Evolutionary conservation across 805 yeast species (phyloP).

Genomic region (Candida ovalis): DNA sequence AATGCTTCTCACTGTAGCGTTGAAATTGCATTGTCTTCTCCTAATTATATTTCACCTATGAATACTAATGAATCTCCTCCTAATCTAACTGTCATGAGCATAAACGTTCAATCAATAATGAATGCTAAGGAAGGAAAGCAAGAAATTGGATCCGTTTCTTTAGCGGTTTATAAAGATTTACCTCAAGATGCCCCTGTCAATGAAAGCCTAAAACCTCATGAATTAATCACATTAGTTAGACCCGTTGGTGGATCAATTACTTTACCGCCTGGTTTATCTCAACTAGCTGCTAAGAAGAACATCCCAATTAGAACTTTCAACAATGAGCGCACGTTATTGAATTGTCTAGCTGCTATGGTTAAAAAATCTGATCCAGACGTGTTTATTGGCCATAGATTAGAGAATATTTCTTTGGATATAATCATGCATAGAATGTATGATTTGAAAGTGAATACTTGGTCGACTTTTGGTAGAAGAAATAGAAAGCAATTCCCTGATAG

Average conservation of each 20-base stretch:
- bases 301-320: constrained; percentile 56
- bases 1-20: constrained; percentile 77
- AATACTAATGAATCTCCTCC: constrained; percentile 49
- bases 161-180: constrained; percentile 64
- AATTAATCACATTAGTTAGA: constrained; percentile 68
- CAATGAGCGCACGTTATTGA: constrained; percentile 70
- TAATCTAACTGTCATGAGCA: constrained; percentile 64
- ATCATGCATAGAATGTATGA: constrained; percentile 78
- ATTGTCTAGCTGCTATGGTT: constrained; percentile 68
- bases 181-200: constrained; percentile 75
- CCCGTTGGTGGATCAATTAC: constrained; percentile 62
- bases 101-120: constrained; percentile 78
- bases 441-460: constrained; percentile 69
- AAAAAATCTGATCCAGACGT: constrained; percentile 86
- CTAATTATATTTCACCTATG: constrained; percentile 46
- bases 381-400: constrained; percentile 82
- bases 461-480: constrained; percentile 77
- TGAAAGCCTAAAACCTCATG: constrained; percentile 56
- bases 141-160: constrained; percentile 80
- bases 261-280: constrained; percentile 74
- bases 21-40: constrained; percentile 58
- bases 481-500: constrained; percentile 75
- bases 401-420: constrained; percentile 72
- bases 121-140: constrained; percentile 72
- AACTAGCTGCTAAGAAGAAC: constrained; percentile 52